Conservation (phyloP, 2,329 filamentous ascomycete species). For the Neoscytalidium dimidiatum region DNA sequence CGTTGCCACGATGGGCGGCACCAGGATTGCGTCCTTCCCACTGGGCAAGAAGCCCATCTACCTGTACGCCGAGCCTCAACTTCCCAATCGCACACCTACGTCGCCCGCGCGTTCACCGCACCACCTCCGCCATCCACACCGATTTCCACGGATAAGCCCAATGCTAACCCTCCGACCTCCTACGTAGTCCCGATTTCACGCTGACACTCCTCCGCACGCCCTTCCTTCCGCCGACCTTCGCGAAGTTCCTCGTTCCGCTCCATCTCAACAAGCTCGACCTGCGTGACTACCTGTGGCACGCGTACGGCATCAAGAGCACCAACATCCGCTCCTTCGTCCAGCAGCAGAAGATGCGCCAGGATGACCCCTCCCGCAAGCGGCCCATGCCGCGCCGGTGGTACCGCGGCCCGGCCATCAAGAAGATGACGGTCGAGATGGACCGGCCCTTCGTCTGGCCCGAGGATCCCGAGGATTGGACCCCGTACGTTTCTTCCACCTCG, state of each 20-base stretch:
- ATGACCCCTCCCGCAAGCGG: slow-evolving; percentile 42
- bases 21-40: slow-evolving; percentile 26
- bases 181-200: slow-evolving; percentile 72
- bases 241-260: slow-evolving; percentile 87
- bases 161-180: not conserved
- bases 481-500: slow-evolving; percentile 46
- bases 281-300: slow-evolving; percentile 88
- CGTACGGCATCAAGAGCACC: slow-evolving; percentile 74
- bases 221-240: slow-evolving; percentile 74
- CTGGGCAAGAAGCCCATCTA: slow-evolving; percentile 49
- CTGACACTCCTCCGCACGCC: slow-evolving; percentile 76
- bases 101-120: slow-evolving; percentile 17
- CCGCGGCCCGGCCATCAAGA: slow-evolving; percentile 75
- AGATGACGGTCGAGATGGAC: slow-evolving; percentile 90
- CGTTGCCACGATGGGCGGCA: not conserved
- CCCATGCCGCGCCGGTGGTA: slow-evolving; percentile 59
- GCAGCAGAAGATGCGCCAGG: slow-evolving; percentile 63
- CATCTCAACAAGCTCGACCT: slow-evolving; percentile 95
- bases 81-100: not conserved
- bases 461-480: slow-evolving; percentile 60
- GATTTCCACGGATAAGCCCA: not conserved
- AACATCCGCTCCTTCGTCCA: slow-evolving; percentile 79
- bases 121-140: not conserved
- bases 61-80: slow-evolving; percentile 39
- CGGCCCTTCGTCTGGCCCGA: slow-evolving; percentile 88